These are phyloP conservation scores for Saturnispora zaruensis DNA, from an alignment of 805 yeast species.

Conservation along the genomic window DNA sequence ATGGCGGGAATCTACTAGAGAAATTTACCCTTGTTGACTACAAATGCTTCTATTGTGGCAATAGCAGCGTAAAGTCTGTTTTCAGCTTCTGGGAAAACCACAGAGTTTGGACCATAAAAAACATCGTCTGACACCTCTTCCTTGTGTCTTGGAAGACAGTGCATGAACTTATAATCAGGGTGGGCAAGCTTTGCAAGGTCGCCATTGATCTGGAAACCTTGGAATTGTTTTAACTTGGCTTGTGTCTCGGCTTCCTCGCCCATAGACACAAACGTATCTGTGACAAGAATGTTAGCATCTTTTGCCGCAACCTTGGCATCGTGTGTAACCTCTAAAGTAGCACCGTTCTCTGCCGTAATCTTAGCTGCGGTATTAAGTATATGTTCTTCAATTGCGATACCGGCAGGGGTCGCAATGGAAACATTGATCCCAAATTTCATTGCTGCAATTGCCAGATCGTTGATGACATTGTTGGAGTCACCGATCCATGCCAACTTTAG, in stretches of 20 bases:
- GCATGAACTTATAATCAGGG: slow-evolving; percentile 85
- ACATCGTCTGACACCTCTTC: slow-evolving; percentile 94
- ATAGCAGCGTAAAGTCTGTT: slow-evolving; percentile 94
- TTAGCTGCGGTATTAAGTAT: slow-evolving; percentile 48
- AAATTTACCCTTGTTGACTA: slow-evolving; percentile 68
- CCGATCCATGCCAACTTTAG: slow-evolving; percentile 93
- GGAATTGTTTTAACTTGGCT: slow-evolving; percentile 68
- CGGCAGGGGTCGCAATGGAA: slow-evolving; percentile 75
- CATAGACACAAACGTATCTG: slow-evolving; percentile 98
- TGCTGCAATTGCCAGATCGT: slow-evolving; percentile 85
- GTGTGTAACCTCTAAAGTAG: slow-evolving; percentile 50
- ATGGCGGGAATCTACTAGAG: slow-evolving; percentile 1
- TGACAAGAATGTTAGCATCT: slow-evolving; percentile 74
- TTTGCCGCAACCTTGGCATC: slow-evolving; percentile 70
- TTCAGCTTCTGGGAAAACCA: slow-evolving; percentile 94
- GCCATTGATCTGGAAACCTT: slow-evolving; percentile 75
- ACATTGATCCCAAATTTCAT: slow-evolving; percentile 78
- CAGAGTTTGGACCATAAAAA: slow-evolving; percentile 71
- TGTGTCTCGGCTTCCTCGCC: slow-evolving; percentile 83
- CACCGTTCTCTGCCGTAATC: slow-evolving; percentile 43
- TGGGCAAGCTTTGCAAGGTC: slow-evolving; percentile 60
- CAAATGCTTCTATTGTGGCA: slow-evolving; percentile 86
- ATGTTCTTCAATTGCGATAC: slow-evolving; percentile 49
- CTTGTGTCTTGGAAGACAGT: slow-evolving; percentile 90
- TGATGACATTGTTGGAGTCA: slow-evolving; percentile 91